Base-by-base conservation (phyloP, 140 eudicot species). In the Senecio squalidus region DNA sequence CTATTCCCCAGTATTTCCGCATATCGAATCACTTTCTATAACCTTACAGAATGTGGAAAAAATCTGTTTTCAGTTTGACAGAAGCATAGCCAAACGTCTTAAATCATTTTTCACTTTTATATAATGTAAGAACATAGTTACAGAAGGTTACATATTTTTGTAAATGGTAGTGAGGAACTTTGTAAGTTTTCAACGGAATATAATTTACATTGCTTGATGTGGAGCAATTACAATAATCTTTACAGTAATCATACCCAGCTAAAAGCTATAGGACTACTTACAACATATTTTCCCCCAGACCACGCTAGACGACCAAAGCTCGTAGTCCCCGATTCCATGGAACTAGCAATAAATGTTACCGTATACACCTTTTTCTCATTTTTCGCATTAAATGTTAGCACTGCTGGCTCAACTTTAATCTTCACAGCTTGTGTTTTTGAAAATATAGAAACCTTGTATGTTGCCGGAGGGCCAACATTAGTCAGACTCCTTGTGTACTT, bases 401-500 rank as follows among this genome's bases (percentile, higher is more conserved):
- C 46, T 62, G 68, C 73, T 10, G 94, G 94, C 57, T 61, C 68
- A 31, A 88, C 90, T 4, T 22, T 3, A 29, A 84, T 78, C 71
- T 76, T 80, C 39, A 88, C 90, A n/a, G 64, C 74, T 7, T 2
- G 27, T n/a, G 70, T 33, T 33, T 70, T 72, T 39, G 75, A 70
- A 18, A 69, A 50, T 29, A 81, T 36, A 2, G 78, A 68, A 67
- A 71, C 90, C 68, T 66, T 88, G 72, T 88, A 87, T 1, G 80
- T 74, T 36, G 60, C 74, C 6, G 94, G 81, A 39, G 58, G 53
- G 31, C 90, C 87, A 13, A 84, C 94, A 36, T 81, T 88, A 15
- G 89, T 88, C 6, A 88, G 53, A n/a, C 72, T 88, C 68, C 96
- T 76, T 11, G 79, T 78, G 63, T 83, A 81, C 61, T 71, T 76